Percentiles rank a stretch among this genome's conserved stretches.
Conservation (phyloP, 164 flowering plant species). For the Cinnamomum chago region DNA sequence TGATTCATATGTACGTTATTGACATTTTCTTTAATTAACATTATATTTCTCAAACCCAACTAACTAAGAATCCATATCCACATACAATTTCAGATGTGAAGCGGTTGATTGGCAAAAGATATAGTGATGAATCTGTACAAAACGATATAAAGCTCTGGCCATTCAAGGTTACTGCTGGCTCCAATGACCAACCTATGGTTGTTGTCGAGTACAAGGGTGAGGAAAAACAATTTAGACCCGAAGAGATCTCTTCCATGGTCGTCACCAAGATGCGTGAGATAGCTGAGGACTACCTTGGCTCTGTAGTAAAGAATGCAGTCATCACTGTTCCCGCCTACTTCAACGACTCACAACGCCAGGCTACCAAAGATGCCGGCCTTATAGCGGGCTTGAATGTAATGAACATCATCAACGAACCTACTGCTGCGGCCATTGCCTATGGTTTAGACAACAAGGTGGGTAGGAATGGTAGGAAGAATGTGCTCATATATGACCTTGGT, state of each 20-base stretch:
- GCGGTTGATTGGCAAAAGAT: slow-evolving; percentile 42
- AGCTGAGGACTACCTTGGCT: slow-evolving; percentile 17
- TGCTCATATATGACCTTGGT: slow-evolving; percentile 6
- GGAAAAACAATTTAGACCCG: slow-evolving; percentile 32
- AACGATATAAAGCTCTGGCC: slow-evolving; percentile 43
- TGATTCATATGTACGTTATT: no score
- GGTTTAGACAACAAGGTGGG: slow-evolving; percentile 1
- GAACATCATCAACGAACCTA: slow-evolving; percentile 6
- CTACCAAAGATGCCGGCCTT: slow-evolving; percentile 13
- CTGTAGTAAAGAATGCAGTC: slow-evolving; percentile 12
- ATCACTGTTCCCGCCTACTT: slow-evolving; percentile 12
- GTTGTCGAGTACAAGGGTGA: slow-evolving; percentile 34
- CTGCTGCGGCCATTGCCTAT: slow-evolving; percentile 10
- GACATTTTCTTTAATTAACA: no score
- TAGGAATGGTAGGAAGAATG: slow-evolving; percentile 1
- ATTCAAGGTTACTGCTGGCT: slow-evolving; percentile 36
- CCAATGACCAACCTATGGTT: slow-evolving; percentile 40
- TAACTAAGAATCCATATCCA: no score
- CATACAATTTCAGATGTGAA: slow-evolving; percentile 29
- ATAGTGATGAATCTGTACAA: slow-evolving; percentile 38
- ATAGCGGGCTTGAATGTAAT: slow-evolving; percentile 12
- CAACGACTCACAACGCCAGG: slow-evolving; percentile 13
- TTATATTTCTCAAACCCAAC: no score
- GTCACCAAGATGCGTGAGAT: slow-evolving; percentile 11
- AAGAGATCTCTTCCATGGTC: slow-evolving; percentile 36